Evolutionary conservation across 139 green algal species (phyloP), one percentile per base, ranked within the genome.

Genomic region (Chlorella ohadii): DNA sequence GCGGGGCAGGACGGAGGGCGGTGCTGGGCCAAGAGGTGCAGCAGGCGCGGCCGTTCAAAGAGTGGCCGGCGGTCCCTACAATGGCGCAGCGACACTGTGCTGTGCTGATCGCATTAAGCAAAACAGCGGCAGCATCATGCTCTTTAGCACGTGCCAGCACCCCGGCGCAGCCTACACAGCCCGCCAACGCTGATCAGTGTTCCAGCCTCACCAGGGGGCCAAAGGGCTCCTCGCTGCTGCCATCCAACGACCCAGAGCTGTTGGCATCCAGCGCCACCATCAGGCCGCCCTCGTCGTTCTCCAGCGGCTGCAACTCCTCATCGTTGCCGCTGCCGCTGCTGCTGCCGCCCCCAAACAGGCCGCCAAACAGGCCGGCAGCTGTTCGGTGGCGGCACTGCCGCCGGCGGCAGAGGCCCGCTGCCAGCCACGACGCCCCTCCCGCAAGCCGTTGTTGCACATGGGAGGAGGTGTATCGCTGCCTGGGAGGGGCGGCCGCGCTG

Each of bases 221-320:
- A 51, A 83, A 83, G 4, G 78, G 59, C 78, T 34, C 78, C 28
- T 83, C 78, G 61, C 63, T 47, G 39, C 63, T 63, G 39, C 78
- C 78, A 20, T 83, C 78, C 28, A 83, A n/a, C 4, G 63, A 75
- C 39, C 61, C 63, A 2, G 61, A 41, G 63, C 63, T 75, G 11
- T 31, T 23, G 23, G 78, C n/a, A 27, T 83, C 78, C 15, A 83
- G 78, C 19, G 47, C 33, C 78, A 83, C 11, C 78, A 83, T 83
- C 78, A 65, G 73, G 9, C 78, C 64, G 28, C 61, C 77, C 38
- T 83, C 78, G 15, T 75, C 39, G 4, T 51, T 31, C 39, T 61
- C 78, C n/a, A 56, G 20, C 2, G 33, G 16, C 13, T n/a, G 39
- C 27, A 57, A 39, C 70, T 72, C 57, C n/a, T 51, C 55, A 27